Percentiles rank a stretch among this genome's conserved stretches.
These are phyloP conservation scores for Biscogniauxia marginata DNA, from an alignment of 2,329 filamentous ascomycete species.

Conservation along the genomic window DNA sequence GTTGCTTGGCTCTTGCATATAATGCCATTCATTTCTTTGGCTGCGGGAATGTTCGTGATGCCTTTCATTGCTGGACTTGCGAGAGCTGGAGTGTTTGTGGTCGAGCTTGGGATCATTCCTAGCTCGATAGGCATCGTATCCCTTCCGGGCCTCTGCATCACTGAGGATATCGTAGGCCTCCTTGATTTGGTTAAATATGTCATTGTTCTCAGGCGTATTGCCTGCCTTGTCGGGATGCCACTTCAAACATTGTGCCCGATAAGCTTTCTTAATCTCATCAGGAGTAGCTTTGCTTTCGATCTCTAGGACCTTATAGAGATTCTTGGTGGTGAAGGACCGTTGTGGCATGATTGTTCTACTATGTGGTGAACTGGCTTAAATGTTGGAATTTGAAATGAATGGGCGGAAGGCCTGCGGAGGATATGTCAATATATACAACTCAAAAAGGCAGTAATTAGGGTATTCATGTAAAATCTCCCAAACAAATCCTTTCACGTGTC, in stretches of 20 bases:
- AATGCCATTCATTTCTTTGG: too few species aligned
- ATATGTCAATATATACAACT: too few species aligned
- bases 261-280: not conserved
- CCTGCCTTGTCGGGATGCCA: conserved; percentile 1
- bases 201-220: not conserved
- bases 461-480: too few species aligned
- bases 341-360: too few species aligned
- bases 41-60: not conserved
- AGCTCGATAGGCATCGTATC: not conserved
- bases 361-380: too few species aligned
- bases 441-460: too few species aligned
- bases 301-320: not conserved
- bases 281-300: not conserved
- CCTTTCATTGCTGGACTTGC: not conserved
- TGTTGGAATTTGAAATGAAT: too few species aligned
- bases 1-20: not conserved
- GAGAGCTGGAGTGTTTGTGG: not conserved
- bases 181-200: not conserved
- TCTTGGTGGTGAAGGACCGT: too few species aligned
- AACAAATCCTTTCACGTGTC: too few species aligned
- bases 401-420: too few species aligned
- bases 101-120: not conserved
- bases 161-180: not conserved
- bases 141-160: not conserved
- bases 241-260: not conserved